These are phyloP conservation scores for Amanita fuliginea DNA, from an alignment of 768 basidiomycete genomes.

Conservation along the genomic window DNA sequence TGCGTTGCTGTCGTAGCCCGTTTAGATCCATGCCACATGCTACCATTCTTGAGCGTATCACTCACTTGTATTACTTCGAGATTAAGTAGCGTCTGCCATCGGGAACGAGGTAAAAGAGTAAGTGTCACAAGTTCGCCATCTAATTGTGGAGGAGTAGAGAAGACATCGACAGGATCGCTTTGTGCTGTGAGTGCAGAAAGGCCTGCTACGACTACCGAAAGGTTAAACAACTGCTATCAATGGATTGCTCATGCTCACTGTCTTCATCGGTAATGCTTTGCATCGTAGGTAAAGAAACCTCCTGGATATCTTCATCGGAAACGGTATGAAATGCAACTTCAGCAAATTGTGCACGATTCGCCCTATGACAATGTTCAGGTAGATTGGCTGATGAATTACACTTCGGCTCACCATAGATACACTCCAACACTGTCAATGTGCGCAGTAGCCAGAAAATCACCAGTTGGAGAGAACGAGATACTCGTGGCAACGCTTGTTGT, in stretches of 20 bases:
- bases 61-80: constrained; percentile 85
- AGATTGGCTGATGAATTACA: constrained; percentile 1
- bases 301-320: constrained; percentile 61
- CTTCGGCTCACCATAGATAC: constrained; percentile 67
- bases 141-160: constrained; percentile 81
- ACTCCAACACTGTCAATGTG: constrained; percentile 93
- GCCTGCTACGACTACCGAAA: constrained; percentile 50
- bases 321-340: constrained; percentile 77
- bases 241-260: constrained; percentile 30
- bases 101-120: constrained; percentile 80
- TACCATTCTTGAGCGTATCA: constrained; percentile 4
- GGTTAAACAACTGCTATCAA: neutral
- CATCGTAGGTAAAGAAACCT: constrained; percentile 70
- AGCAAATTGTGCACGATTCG: constrained; percentile 89
- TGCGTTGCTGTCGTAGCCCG: constrained; percentile 58
- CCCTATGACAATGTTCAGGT: constrained; percentile 37
- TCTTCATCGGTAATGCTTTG: constrained; percentile 76
- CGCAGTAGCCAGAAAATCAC: constrained; percentile 91
- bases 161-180: constrained; percentile 55
- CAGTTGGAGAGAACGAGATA: constrained; percentile 86
- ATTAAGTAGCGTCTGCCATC: constrained; percentile 97
- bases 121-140: constrained; percentile 89
- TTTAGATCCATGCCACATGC: neutral
- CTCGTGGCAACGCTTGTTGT: constrained; percentile 83
- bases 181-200: constrained; percentile 53